These are phyloP conservation scores for Thraustotheca clavata DNA, from an alignment of 352 stramenopile species.

Conservation along the genomic window DNA sequence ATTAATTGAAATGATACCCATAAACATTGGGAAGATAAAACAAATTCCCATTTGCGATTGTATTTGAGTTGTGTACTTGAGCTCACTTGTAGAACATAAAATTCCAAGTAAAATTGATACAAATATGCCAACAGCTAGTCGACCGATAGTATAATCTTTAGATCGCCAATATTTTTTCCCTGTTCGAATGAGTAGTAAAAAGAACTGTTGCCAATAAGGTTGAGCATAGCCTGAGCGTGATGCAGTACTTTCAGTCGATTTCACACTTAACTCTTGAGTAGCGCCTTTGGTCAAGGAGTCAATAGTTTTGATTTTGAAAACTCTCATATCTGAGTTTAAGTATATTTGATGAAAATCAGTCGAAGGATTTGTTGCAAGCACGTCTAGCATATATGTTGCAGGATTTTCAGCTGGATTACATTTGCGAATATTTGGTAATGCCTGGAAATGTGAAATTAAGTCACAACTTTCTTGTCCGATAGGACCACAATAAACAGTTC, in stretches of 20 bases:
- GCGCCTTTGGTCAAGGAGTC: background rate
- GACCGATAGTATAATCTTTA: background rate
- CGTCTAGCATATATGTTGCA: conserved; percentile 21
- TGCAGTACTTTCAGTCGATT: background rate
- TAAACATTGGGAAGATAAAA: conserved; percentile 18
- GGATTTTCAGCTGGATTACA: conserved; percentile 7
- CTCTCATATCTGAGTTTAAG: background rate
- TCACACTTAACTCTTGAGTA: background rate
- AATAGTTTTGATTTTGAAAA: conserved; percentile 7
- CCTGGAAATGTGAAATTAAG: conserved; percentile 12
- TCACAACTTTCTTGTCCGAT: background rate
- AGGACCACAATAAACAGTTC: conserved; percentile 10
- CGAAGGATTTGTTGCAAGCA: background rate
- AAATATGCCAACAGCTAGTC: conserved; percentile 1
- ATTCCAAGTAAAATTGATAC: conserved; percentile 9
- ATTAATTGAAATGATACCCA: conserved; percentile 16
- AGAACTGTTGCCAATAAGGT: conserved; percentile 6
- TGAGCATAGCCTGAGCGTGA: background rate
- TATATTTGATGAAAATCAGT: background rate
- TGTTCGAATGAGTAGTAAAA: background rate
- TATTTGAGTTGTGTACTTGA: background rate
- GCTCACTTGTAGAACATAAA: background rate
- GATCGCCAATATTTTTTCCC: conserved; percentile 12
- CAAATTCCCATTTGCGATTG: conserved; percentile 14
- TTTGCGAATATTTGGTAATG: background rate